Evolutionary conservation across 2,329 filamentous ascomycete species (phyloP).

Genomic region (Penicillium sp.): DNA sequence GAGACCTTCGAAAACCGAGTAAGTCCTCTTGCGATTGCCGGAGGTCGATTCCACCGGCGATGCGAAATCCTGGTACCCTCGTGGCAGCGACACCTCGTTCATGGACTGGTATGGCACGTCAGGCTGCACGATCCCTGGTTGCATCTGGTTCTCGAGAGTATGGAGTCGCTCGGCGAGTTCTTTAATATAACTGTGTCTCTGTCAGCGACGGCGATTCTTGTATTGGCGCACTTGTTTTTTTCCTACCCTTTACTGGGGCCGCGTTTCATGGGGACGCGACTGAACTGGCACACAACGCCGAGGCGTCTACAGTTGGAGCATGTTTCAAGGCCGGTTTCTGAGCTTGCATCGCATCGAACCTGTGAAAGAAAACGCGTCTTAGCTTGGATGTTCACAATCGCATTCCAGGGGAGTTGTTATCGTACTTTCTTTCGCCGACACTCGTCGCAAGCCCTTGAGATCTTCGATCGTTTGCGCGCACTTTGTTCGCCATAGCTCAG

Average conservation of each 20-base stretch:
- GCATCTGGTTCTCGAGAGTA: constrained; percentile 75
- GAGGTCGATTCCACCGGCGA: constrained; percentile 49
- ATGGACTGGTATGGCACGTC: constrained; percentile 47
- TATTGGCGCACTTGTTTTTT: not conserved
- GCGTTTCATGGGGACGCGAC: constrained; percentile 81
- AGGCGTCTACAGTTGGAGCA: constrained; percentile 81
- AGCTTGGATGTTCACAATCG: constrained; percentile 22
- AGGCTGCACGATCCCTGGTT: constrained; percentile 41
- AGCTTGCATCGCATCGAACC: constrained; percentile 81
- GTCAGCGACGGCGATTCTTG: constrained; percentile 18
- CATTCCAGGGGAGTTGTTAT: constrained; percentile 12
- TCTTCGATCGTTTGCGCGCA: constrained; percentile 77
- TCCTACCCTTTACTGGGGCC: constrained; percentile 81
- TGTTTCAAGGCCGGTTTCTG: constrained; percentile 69
- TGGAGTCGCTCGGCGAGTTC: constrained; percentile 83
- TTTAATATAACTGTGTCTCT: constrained; percentile 71
- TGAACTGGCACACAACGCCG: constrained; percentile 77
- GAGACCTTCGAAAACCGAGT: constrained; percentile 51
- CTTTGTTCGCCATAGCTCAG: constrained; percentile 60
- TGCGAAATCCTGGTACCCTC: constrained; percentile 54
- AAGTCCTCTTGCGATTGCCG: constrained; percentile 49
- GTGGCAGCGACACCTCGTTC: constrained; percentile 43
- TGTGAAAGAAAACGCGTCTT: constrained; percentile 28
- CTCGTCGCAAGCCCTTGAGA: constrained; percentile 85
- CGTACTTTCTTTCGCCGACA: constrained; percentile 76